Conservation (phyloP, 2,329 filamentous ascomycete species). For the Fonsecaea pedrosoi region DNA sequence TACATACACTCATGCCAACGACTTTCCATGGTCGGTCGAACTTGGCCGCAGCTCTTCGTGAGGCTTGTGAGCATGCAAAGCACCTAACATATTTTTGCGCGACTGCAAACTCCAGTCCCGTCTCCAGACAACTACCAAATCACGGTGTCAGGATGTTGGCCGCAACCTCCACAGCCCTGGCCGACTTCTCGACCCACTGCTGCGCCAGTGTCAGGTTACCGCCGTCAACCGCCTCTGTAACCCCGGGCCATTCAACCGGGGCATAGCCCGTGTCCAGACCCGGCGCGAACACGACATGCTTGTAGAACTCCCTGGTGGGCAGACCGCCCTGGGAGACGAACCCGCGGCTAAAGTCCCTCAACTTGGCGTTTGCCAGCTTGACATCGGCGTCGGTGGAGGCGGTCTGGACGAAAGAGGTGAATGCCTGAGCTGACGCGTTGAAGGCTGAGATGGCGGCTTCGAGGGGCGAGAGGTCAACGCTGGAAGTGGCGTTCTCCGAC, state of each 20-base stretch:
- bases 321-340: conserved; percentile 57
- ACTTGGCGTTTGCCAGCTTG: conserved; percentile 53
- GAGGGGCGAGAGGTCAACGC: conserved; percentile 40
- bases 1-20: too few relatives aligned
- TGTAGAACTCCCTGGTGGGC: conserved; percentile 54
- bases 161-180: conserved; percentile 39
- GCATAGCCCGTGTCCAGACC: conserved; percentile 49
- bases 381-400: conserved; percentile 38
- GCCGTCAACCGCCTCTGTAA: conserved; percentile 41
- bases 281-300: conserved; percentile 56
- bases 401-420: conserved; percentile 18
- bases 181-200: conserved; percentile 39
- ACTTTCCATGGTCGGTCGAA: too few relatives aligned
- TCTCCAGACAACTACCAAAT: too few relatives aligned
- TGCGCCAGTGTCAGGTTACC: conserved; percentile 38
- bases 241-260: conserved; percentile 40
- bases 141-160: conserved; percentile 36
- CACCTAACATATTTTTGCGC: too few relatives aligned
- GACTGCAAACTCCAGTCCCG: too few relatives aligned
- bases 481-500: conserved; percentile 41
- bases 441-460: conserved; percentile 48
- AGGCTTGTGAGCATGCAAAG: too few relatives aligned
- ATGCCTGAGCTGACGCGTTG: conserved; percentile 40
- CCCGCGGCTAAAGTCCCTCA: conserved; percentile 54
- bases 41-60: too few relatives aligned